A percentile compares a stretch with the other conserved stretches of the same genome.
Evolutionary conservation across 805 yeast species (phyloP).

Genomic region (Kurtzmaniella cleridarum): DNA sequence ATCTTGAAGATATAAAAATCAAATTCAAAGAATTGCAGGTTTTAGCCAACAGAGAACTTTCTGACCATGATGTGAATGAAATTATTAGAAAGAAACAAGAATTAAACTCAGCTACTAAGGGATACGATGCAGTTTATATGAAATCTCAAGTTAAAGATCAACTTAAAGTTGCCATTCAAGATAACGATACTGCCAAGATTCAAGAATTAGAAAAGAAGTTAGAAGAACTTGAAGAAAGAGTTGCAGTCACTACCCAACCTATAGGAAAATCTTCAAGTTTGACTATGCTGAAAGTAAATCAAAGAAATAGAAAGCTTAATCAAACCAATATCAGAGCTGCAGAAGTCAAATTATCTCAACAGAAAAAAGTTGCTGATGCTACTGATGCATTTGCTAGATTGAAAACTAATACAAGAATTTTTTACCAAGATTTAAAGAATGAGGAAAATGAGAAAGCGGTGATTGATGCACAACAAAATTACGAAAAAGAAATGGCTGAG

Average conservation of each 20-base stretch:
- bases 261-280: constrained; percentile 27
- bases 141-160: constrained; percentile 69
- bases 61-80: constrained; percentile 68
- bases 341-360: constrained; percentile 59
- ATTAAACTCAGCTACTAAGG: constrained; percentile 36
- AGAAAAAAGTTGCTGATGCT: constrained; percentile 24
- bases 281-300: constrained; percentile 67
- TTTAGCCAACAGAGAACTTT: constrained; percentile 61
- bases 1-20: constrained; percentile 55
- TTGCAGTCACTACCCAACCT: constrained; percentile 35
- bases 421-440: constrained; percentile 56
- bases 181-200: constrained; percentile 33
- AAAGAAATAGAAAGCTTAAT: constrained; percentile 80
- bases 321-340: constrained; percentile 74
- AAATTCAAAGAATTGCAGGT: constrained; percentile 58
- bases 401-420: constrained; percentile 80
- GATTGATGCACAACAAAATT: constrained; percentile 45
- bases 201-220: constrained; percentile 27
- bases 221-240: constrained; percentile 42
- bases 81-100: constrained; percentile 71
- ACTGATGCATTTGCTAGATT: constrained; percentile 85
- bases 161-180: constrained; percentile 68
- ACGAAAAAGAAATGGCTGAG: constrained; percentile 33
- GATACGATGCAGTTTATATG: constrained; percentile 64
- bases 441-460: constrained; percentile 57